Evolutionary conservation across 345 rosid species (phyloP).

Genomic region (Eucalyptus lansdowneana): DNA sequence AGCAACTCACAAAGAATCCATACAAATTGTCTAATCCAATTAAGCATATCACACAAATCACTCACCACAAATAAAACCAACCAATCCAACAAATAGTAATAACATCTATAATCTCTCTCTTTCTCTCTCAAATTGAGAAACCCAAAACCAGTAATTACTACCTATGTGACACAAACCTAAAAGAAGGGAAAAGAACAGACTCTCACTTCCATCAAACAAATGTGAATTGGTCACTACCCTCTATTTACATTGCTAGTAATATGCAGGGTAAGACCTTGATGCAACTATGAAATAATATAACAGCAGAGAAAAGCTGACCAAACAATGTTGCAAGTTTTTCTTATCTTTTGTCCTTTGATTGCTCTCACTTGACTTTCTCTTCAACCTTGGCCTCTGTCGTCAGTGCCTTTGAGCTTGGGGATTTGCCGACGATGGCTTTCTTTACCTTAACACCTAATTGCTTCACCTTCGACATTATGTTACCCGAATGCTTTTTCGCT

Average conservation of each 20-base stretch:
- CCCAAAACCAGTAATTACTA: neutral
- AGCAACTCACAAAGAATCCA: neutral
- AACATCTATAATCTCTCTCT: neutral
- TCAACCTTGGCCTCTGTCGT: conserved; percentile 32
- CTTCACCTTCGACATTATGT: conserved; percentile 65
- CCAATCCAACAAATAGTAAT: neutral
- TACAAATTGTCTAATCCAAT: neutral
- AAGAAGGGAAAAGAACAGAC: neutral
- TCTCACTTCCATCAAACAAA: neutral
- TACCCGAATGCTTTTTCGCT: conserved; percentile 48
- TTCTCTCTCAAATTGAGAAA: neutral
- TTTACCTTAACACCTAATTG: conserved; percentile 69
- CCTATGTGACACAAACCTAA: neutral
- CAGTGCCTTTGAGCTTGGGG: conserved; percentile 54
- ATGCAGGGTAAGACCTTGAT: neutral
- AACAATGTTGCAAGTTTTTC: neutral
- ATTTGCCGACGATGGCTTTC: conserved; percentile 71
- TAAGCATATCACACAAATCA: conserved; percentile 1
- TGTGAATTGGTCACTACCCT: neutral
- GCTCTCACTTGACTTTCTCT: conserved; percentile 29
- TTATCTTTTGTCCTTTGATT: neutral
- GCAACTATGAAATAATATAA: neutral
- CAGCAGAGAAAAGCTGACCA: neutral
- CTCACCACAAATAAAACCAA: conserved; percentile 3
- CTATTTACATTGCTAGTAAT: conserved; percentile 3